Evolutionary conservation across 1,284 basidiomycete genomes (phyloP), one percentile per base, ranked within the genome.

Genomic region (Vanrija pseudolonga): DNA sequence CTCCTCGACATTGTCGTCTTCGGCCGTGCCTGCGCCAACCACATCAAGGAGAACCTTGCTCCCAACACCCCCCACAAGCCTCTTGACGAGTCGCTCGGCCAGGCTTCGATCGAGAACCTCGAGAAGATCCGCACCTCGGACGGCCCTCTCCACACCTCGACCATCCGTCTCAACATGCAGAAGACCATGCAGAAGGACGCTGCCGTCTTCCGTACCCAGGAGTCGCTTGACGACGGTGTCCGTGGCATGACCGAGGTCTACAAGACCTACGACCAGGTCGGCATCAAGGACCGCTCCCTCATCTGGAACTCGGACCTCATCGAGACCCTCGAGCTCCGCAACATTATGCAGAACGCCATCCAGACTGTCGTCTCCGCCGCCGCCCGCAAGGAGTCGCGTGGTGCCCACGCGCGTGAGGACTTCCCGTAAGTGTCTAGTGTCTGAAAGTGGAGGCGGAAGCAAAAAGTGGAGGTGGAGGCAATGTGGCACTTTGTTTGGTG

Each of bases 221-320:
- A 85, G 68, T 86, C 86, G 53, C 81, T 99, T 60, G 93, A 98
- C 68, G 86, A 95, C 68, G 96, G 96, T 80, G 90, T 96, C 41
- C 67, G 82, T 75, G 93, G 92, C 80, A 82, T 99, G 72, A 82
- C 82, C 60, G 80, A 84, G 54, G 91, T 98, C 63, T 94, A 90
- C 81, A 84, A 87, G 68, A 88, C 83, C 72, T 98, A 86, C 78
- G 83, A 88, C 65, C 83, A 96, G 50, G 88, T 99, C 64, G 89
- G 92, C 59, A 89, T 97, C 80, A 95, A 95, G 81, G 96, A 98
- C 79, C 84, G 95, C 72, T 91, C 89, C 75, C 90, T 98, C 91
- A 96, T 98, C 79, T 98, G 95, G 96, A 96, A 96, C 80, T 89
- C 90, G 90, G 96, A 99, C 75, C 85, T 98, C 55, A 83, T 97